Base-by-base conservation (phyloP, 1,284 basidiomycete species). In the Flammula alnicola region DNA sequence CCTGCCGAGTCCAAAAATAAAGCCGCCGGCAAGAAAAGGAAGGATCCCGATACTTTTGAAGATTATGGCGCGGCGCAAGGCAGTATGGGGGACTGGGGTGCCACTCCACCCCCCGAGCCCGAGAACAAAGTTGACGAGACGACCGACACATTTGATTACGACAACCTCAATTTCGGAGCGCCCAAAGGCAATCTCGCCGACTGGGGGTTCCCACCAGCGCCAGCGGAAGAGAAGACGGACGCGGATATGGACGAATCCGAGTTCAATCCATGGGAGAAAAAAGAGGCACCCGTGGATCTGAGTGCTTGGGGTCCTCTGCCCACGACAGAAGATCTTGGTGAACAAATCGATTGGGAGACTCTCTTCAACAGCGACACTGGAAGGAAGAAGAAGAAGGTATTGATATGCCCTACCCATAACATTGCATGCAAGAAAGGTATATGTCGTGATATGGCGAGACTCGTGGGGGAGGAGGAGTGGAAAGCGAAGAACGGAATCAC, bases 381-480 rank as follows among this genome's bases (percentile, higher is more conserved):
- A 35, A 44, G 16, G 47, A 50, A 33, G 19, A 51, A 43, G 54
- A 49, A 4, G 27, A 44, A 25, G 45, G 29, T 54, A 35, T 30
- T 63, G 1, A 40, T 70, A 45, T 78, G 76, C 54, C 65, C 61
- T 0, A 70, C 66, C 27, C 76, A 78, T 48, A 65, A 67, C 6
- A 57, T 63, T 14, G 60, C 70, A 11, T 79, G 76, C 54, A 76
- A 69, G 60, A 75, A 74, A 59, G 74, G 72, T 25, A 73, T 77
- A 11, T 79, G 77, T 32, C 54, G 52, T 35, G 75, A 71, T 57
- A 69, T 73, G 54, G 64, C 68, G 16, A 64, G 53, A 47, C 61
- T 73, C 47, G 22, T 68, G 39, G 67, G 63, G 39, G 58, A 66
- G 27, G 31, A 56, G 41, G 68, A 72, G 56, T 60, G 61, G 23